These are phyloP conservation scores for Lachnellula willkommii DNA, from an alignment of 2,329 filamentous ascomycete genomes.

Conservation along the genomic window DNA sequence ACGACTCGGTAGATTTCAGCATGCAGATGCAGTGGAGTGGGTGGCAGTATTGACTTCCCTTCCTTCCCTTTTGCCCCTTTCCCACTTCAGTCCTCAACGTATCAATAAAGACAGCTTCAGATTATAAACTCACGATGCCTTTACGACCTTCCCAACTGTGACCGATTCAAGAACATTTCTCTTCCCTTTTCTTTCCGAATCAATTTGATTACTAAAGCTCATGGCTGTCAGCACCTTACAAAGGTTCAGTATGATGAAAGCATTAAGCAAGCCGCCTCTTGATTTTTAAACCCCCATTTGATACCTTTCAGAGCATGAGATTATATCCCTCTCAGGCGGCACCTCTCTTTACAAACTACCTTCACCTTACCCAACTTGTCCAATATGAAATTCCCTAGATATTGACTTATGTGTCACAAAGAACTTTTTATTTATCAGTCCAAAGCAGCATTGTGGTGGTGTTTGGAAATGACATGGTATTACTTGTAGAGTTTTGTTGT, in stretches of 20 bases:
- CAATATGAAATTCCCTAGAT: not conserved
- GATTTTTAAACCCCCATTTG: not conserved
- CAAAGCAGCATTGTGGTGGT: slow-evolving; percentile 52
- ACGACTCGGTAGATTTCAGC: not conserved
- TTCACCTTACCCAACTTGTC: not conserved
- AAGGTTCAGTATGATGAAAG: not conserved
- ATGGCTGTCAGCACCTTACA: not conserved
- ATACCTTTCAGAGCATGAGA: not conserved
- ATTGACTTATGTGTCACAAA: no score
- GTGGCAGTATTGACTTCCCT: not conserved
- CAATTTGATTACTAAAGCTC: slow-evolving; percentile 4
- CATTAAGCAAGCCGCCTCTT: not conserved
- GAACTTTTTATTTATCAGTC: no score
- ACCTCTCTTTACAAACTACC: not conserved
- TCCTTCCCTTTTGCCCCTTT: not conserved
- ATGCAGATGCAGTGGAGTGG: not conserved
- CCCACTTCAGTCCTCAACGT: not conserved
- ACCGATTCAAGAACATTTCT: not conserved
- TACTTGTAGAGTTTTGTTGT: slow-evolving; percentile 57
- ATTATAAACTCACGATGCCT: not conserved
- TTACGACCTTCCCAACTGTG: not conserved
- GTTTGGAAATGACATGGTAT: slow-evolving; percentile 79
- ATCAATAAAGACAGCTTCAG: not conserved
- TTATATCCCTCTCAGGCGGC: not conserved
- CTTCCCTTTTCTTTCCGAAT: not conserved